These are phyloP conservation scores for Colletotrichum camelliae DNA, from an alignment of 2,329 filamentous ascomycete species.

Conservation along the genomic window DNA sequence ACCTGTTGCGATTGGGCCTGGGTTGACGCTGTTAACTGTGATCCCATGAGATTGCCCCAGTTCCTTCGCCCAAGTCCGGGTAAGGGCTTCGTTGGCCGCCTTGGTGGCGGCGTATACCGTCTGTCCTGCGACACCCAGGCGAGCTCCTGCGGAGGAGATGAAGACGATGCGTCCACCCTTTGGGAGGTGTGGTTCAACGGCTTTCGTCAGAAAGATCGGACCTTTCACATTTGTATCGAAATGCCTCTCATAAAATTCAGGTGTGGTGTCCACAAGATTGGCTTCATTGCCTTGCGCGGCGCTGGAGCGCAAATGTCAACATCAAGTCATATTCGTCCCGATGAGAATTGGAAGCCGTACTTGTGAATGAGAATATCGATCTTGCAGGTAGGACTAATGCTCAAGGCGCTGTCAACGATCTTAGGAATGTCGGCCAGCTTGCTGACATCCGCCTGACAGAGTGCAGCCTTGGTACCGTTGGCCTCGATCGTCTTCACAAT, in stretches of 20 bases:
- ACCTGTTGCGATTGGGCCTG: constrained; percentile 29
- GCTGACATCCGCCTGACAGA: constrained; percentile 23
- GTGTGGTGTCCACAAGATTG: neutral
- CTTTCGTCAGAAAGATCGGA: constrained; percentile 34
- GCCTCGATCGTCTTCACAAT: constrained; percentile 22
- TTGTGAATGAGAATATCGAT: constrained; percentile 31
- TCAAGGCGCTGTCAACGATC: constrained; percentile 23
- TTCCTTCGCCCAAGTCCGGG: constrained; percentile 34
- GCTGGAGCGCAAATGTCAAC: neutral
- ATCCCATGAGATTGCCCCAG: constrained; percentile 30
- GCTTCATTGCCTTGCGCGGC: neutral
- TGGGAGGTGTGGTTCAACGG: constrained; percentile 31
- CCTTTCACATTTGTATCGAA: constrained; percentile 5
- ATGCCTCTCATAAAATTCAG: neutral
- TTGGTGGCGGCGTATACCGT: constrained; percentile 39
- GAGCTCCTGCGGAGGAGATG: constrained; percentile 35
- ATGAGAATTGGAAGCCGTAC: neutral
- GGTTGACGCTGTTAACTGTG: constrained; percentile 36
- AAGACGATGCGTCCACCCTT: constrained; percentile 36
- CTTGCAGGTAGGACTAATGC: constrained; percentile 25
- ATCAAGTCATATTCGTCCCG: neutral
- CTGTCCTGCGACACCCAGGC: constrained; percentile 30
- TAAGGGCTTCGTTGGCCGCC: constrained; percentile 33
- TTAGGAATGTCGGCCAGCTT: constrained; percentile 22
- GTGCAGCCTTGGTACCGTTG: constrained; percentile 18